A percentile compares a stretch with the other conserved stretches of the same genome.
Conservation (phyloP, 495 filamentous ascomycete species). For the Melanomma pulvis-pyrius region DNA sequence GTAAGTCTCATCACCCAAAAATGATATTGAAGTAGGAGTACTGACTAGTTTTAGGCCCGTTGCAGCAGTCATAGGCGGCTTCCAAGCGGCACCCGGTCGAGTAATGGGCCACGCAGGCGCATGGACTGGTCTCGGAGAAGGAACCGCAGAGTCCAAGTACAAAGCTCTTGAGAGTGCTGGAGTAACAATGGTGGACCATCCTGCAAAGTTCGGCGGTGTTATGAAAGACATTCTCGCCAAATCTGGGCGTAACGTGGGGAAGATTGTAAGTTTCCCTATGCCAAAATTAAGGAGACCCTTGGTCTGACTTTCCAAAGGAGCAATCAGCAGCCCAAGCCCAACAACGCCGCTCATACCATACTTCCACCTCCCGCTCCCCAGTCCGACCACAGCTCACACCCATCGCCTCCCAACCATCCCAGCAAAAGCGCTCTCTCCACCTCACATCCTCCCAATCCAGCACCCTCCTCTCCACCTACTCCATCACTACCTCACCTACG, state of each 20-base stretch:
- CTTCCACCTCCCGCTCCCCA: constrained; percentile 22
- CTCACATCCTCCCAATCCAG: constrained; percentile 61
- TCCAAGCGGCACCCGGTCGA: constrained; percentile 64
- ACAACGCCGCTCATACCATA: constrained; percentile 41
- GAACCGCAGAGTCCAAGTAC: constrained; percentile 66
- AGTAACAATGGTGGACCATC: constrained; percentile 77
- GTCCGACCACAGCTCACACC: constrained; percentile 1
- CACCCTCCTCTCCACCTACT: constrained; percentile 59
- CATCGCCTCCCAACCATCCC: neutral
- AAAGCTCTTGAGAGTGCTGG: constrained; percentile 69
- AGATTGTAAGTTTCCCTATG: constrained; percentile 34
- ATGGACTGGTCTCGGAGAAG: constrained; percentile 69
- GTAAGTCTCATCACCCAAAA: constrained; percentile 49
- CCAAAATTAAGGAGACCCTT: neutral
- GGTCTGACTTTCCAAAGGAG: constrained; percentile 24
- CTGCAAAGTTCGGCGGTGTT: constrained; percentile 73
- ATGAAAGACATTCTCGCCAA: constrained; percentile 62
- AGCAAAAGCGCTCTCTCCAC: constrained; percentile 60
- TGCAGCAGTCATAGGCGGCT: constrained; percentile 74
- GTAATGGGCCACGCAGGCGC: constrained; percentile 92
- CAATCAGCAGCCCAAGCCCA: constrained; percentile 34
- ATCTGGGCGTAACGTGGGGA: constrained; percentile 39
- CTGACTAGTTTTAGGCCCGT: constrained; percentile 62
- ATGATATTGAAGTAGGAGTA: constrained; percentile 17
- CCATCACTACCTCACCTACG: constrained; percentile 53